Evolutionary conservation across 2,329 filamentous ascomycete species (phyloP), one percentile per base, ranked within the genome.

Genomic region (Colletotrichum musae): DNA sequence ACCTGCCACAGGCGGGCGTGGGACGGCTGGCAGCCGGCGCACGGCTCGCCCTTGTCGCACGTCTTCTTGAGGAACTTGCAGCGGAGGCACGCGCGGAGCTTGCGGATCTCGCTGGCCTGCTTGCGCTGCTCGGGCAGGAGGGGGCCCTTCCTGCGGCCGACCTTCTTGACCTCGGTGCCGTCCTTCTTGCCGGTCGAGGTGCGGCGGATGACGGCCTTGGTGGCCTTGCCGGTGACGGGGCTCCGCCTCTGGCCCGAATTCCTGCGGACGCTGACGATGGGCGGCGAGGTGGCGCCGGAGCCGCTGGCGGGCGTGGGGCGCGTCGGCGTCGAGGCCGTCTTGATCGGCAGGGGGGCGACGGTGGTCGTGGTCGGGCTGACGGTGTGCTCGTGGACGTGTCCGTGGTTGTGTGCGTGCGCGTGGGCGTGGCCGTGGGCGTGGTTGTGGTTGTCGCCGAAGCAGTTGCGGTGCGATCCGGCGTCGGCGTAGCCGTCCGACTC

Each of bases 11-110:
- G 87, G 72, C 95, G 92, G 72, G 95, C 95, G 80, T 98, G 95
- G 21, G 95, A 97, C 58, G 95, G 95, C 84, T 97, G 93, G 85
- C 95, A 98, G 56, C 95, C 95, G 76, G 92, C 93, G 82, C 95
- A 98, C 67, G 95, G 95, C 84, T 98, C 95, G 72, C 95, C 95
- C 85, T 97, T 98, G 82, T 98, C 95, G 79, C 95, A 98, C 57
- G 95, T 98, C 89, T 98, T 98, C 89, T 98, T 98, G 80, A 98
- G 87, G 86, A 98, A 98, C 84, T 98, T 98, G 89, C 95, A 98
- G 73, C 95, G 92, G 75, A 98, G 86, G 80, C 95, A 98, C 56
- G 95, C 95, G 77, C 95, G 89, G 75, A 98, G 86, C 83, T 98
- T 98, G 80, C 95, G 91, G 79, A 98, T 98, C 82, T 98, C 95